Evolutionary conservation across 1,284 basidiomycete species (phyloP).

Genomic region (Sanghuangporus weigelae): DNA sequence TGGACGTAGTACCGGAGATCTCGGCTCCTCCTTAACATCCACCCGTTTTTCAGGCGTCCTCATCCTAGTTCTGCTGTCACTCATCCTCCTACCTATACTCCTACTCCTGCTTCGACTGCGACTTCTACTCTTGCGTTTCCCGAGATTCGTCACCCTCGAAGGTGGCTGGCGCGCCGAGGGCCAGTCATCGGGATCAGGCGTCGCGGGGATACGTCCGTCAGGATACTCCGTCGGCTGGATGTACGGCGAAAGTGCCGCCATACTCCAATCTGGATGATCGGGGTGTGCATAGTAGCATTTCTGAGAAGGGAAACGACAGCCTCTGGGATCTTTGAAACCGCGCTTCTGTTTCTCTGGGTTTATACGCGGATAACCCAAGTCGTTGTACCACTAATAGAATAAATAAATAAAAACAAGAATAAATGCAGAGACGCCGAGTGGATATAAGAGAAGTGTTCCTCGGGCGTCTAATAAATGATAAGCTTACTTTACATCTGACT

Average conservation of each 20-base stretch:
- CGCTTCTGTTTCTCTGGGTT: conserved; percentile 3
- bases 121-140: too few species aligned
- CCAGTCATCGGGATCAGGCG: conserved; percentile 3
- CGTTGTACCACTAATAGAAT: conserved; percentile 15
- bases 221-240: background rate
- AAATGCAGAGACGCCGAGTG: too few species aligned
- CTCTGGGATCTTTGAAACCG: background rate
- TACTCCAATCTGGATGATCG: conserved; percentile 2
- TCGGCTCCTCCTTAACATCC: conserved; percentile 8
- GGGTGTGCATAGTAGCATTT: conserved; percentile 10
- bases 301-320: background rate
- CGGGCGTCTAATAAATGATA: background rate
- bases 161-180: too few species aligned
- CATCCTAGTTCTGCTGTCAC: background rate
- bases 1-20: background rate
- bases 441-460: background rate
- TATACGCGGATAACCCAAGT: conserved; percentile 9
- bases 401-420: background rate
- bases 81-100: background rate
- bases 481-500: background rate
- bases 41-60: background rate
- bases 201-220: background rate
- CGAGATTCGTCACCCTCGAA: too few species aligned
- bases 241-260: background rate
- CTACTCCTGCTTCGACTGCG: too few species aligned